Evolutionary conservation across 2,329 filamentous ascomycete species (phyloP).

Genomic region (Annulohypoxylon truncatum): DNA sequence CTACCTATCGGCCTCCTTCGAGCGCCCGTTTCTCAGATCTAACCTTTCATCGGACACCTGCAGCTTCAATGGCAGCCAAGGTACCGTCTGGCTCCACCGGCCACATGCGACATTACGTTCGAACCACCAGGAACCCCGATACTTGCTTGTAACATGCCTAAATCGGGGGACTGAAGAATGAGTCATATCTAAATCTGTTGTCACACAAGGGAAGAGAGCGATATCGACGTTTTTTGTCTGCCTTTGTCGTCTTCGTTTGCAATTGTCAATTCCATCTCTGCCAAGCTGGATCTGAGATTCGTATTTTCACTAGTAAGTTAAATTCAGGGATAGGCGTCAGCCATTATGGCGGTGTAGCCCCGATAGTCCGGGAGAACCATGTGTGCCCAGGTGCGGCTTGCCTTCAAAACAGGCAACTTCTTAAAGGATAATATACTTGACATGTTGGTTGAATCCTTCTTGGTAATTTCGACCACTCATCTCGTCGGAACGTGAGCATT

Average conservation of each 20-base stretch:
- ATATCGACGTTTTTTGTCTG: conserved; percentile 22
- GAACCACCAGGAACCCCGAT: conserved; percentile 37
- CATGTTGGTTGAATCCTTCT: conserved; percentile 42
- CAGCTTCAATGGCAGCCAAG: conserved; percentile 43
- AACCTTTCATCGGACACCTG: conserved; percentile 45
- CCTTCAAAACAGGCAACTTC: conserved; percentile 26
- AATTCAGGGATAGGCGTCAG: conserved; percentile 40
- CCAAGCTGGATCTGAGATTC: conserved; percentile 26
- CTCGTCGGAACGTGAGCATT: conserved; percentile 35
- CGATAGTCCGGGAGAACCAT: conserved; percentile 39
- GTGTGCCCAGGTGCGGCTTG: conserved; percentile 25
- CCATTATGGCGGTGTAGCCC: conserved; percentile 46
- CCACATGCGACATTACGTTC: conserved; percentile 44
- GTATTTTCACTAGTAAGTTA: conserved; percentile 35
- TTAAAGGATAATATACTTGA: conserved; percentile 38
- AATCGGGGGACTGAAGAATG: conserved; percentile 29
- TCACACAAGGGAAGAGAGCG: conserved; percentile 24
- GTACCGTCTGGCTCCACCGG: conserved; percentile 44
- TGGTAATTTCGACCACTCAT: conserved; percentile 42
- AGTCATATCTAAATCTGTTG: conserved; percentile 35
- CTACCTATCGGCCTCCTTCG: conserved; percentile 30
- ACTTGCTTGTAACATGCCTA: conserved; percentile 35
- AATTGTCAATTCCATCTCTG: conserved; percentile 37
- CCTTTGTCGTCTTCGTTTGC: conserved; percentile 13
- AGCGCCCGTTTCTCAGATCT: conserved; percentile 36